These are phyloP conservation scores for Tuber aestivum DNA, from an alignment of 495 filamentous ascomycete genomes.

Conservation along the genomic window DNA sequence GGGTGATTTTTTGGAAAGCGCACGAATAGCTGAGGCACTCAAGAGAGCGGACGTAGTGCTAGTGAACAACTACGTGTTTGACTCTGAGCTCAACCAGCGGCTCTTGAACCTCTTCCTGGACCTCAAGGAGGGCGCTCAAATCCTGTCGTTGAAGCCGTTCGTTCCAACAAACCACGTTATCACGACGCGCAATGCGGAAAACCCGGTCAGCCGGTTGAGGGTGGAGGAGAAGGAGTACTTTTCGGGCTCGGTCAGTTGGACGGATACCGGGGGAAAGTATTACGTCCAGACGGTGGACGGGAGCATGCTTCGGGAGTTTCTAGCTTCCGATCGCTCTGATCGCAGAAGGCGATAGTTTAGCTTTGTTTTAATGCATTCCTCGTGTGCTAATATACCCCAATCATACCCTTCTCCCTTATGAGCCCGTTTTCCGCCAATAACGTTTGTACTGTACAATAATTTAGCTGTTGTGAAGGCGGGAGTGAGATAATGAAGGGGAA, in stretches of 20 bases:
- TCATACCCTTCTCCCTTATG: neutral
- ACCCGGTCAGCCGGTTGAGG: conserved; percentile 66
- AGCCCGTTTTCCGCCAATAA: neutral
- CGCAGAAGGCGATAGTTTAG: neutral
- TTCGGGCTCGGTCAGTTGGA: conserved; percentile 86
- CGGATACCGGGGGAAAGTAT: conserved; percentile 71
- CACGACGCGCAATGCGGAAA: conserved; percentile 61
- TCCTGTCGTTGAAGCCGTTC: conserved; percentile 79
- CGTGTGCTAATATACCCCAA: neutral
- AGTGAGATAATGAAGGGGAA: neutral
- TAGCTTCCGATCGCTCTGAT: conserved; percentile 5
- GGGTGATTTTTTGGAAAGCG: conserved; percentile 76
- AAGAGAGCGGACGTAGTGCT: conserved; percentile 77
- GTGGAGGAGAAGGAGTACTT: conserved; percentile 73
- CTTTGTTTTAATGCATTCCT: neutral
- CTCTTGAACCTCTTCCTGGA: conserved; percentile 89
- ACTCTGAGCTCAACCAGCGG: conserved; percentile 72
- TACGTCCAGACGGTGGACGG: conserved; percentile 82
- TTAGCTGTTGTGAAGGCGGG: neutral
- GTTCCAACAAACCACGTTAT: conserved; percentile 66
- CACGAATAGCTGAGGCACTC: conserved; percentile 62
- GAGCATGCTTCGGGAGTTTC: conserved; percentile 39
- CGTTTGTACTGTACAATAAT: neutral
- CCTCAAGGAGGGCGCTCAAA: conserved; percentile 81
- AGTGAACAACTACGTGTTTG: conserved; percentile 96